Evolutionary conservation across 441 rosid genomes (phyloP).

Genomic region (Raphanus hybrid): DNA sequence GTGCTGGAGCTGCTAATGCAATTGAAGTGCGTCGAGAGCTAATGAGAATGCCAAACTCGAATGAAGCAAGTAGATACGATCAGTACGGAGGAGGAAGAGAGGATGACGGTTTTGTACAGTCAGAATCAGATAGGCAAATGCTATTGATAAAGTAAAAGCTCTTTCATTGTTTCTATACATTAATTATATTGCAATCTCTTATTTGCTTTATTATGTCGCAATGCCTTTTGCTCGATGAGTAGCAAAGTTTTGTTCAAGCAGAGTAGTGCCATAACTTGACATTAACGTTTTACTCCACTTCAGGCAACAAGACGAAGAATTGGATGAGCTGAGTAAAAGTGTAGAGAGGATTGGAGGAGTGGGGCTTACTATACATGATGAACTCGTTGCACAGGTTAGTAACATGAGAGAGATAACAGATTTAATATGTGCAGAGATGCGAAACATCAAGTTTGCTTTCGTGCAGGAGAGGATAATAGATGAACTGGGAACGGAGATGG

Average conservation of each 20-base stretch:
- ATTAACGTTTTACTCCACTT: no score
- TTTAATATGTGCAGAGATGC: conserved; percentile 13
- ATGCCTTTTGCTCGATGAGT: no score
- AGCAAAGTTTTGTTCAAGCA: no score
- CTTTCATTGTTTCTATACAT: conserved; percentile 1
- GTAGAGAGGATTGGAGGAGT: conserved; percentile 96
- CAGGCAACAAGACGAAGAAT: no score
- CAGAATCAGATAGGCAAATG: conserved; percentile 95
- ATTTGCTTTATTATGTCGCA: not conserved
- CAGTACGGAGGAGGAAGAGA: conserved; percentile 57
- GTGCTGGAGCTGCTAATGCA: conserved; percentile 50
- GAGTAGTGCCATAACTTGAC: not conserved
- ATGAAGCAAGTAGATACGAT: conserved; percentile 60
- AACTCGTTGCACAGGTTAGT: conserved; percentile 82
- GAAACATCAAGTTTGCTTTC: not conserved
- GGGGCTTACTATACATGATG: conserved; percentile 97
- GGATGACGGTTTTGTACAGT: conserved; percentile 76
- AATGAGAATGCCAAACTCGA: conserved; percentile 50
- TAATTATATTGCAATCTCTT: not conserved
- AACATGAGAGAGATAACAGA: not conserved
- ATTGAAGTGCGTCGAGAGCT: conserved; percentile 82
- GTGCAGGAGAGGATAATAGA: conserved; percentile 83
- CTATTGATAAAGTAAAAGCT: conserved; percentile 82
- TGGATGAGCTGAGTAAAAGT: conserved; percentile 88
- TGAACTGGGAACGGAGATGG: conserved; percentile 89